These are phyloP conservation scores for Rhodotorula sp. DNA, from an alignment of 1,284 basidiomycete genomes.

Conservation along the genomic window DNA sequence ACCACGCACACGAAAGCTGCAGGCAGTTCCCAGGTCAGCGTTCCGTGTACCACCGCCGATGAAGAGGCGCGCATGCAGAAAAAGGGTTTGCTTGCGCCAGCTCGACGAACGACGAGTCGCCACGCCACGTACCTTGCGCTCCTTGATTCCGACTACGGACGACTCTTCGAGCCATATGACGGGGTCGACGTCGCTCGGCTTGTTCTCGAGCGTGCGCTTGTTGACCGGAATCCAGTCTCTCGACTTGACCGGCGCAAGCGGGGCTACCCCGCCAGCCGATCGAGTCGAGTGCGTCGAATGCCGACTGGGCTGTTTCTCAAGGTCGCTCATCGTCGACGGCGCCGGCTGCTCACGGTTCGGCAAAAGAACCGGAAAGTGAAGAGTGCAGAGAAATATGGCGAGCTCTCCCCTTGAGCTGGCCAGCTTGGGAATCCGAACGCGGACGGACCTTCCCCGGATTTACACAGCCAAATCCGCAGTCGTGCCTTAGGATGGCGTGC, in stretches of 20 bases:
- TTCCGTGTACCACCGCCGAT: not conserved
- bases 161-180: slow-evolving; percentile 18
- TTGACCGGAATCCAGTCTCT: not conserved
- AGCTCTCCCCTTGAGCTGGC: not conserved
- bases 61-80: too few species aligned
- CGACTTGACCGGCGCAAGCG: slow-evolving; percentile 5
- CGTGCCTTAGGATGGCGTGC: not conserved
- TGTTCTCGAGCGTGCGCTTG: slow-evolving; percentile 17
- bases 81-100: not conserved
- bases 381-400: not conserved
- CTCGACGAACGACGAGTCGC: not conserved
- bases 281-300: not conserved
- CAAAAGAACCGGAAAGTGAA: not conserved
- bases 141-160: slow-evolving; percentile 21
- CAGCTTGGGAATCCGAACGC: not conserved
- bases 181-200: slow-evolving; percentile 13
- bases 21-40: not conserved
- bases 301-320: slow-evolving; percentile 5
- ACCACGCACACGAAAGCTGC: not conserved
- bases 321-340: not conserved
- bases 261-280: not conserved
- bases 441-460: not conserved
- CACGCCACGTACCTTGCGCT: slow-evolving; percentile 19
- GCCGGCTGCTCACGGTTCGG: not conserved
- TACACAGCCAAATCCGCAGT: not conserved